phyloP scores from a whole-genome alignment of 805 yeast species.

The Candida arabinofermentans region DNA sequence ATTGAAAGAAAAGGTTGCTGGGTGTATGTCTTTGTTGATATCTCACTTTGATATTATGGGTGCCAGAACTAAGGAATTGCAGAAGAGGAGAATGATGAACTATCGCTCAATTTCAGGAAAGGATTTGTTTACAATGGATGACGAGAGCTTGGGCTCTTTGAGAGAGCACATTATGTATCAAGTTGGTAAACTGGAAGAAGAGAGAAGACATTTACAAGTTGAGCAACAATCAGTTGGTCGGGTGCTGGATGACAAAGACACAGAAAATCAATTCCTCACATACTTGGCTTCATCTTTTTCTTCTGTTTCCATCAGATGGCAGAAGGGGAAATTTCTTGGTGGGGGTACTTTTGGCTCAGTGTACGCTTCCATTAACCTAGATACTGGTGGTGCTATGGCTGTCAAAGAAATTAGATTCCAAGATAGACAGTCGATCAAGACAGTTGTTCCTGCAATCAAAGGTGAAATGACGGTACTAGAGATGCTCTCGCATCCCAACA shows the following conservation, averaged over 20 bases:
- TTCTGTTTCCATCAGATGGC: slow-evolving; percentile 93
- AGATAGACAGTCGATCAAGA: slow-evolving; percentile 78
- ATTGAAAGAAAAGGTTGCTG: slow-evolving; percentile 79
- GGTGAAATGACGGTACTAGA: slow-evolving; percentile 97
- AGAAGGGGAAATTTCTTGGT: slow-evolving; percentile 89
- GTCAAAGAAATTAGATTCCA: slow-evolving; percentile 93
- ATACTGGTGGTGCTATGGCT: slow-evolving; percentile 94
- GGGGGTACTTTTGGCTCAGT: slow-evolving; percentile 96
- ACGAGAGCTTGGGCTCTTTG: slow-evolving; percentile 50
- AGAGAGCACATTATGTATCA: slow-evolving; percentile 66
- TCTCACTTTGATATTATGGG: slow-evolving; percentile 99
- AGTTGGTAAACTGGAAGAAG: slow-evolving; percentile 58
- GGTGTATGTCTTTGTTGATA: slow-evolving; percentile 88
- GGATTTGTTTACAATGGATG: slow-evolving; percentile 52
- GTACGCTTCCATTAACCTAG: slow-evolving; percentile 85
- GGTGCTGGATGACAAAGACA: slow-evolving; percentile 82
- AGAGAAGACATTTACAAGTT: slow-evolving; percentile 39
- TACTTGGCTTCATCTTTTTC: slow-evolving; percentile 86
- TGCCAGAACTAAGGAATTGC: slow-evolving; percentile 78
- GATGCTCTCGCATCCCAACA: slow-evolving; percentile 92
- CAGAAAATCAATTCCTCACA: slow-evolving; percentile 82
- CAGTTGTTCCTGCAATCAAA: slow-evolving; percentile 81
- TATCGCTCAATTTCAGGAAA: slow-evolving; percentile 46
- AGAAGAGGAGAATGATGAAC: slow-evolving; percentile 49
- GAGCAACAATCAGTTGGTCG: slow-evolving; percentile 67